Base-by-base conservation (phyloP, 805 yeast genomes). In the Lipomyces lipofer region DNA sequence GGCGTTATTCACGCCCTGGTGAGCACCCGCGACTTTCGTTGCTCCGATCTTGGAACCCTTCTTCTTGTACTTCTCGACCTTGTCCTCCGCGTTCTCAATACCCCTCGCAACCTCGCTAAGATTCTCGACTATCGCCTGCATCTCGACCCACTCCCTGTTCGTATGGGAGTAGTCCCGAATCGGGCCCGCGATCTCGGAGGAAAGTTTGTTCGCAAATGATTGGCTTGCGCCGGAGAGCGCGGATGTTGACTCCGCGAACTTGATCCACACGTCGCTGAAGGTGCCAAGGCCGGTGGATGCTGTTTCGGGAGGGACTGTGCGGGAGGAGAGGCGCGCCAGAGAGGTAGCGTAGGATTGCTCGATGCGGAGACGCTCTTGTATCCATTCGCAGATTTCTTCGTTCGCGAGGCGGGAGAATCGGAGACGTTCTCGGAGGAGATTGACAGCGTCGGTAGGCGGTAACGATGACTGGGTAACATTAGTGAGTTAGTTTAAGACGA, bases 331-430 rank as follows among this genome's bases (percentile, higher is more conserved):
- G 36, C 67, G 63, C 55, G 76, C 76, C 59, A 82, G 71, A 60
- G 78, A 80, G 32, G 72, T 72, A 10, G 78, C 76, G 63, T 82
- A 81, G 42, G 63, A 67, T 47, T 74, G 74, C 63, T 76, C 76
- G 29, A 80, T 68, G 29, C 78, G 72, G 38, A 80, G 74, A 52
- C 82, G 73, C 24, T 78, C 82, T 36, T 79, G 76, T 52, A 86
- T 74, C 76, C 88, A 79, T 39, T 74, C 76, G 35, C 86, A 82
- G 58, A 87, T 75, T 47, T 80, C 83, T 53, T 78, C 79, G 64
- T 85, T 85, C 47, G 83, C 71, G 43, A 75, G 64, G 63, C 78
- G 78, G 43, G 83, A 81, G 61, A 78, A 80, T 30, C 76, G 71
- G 36, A 81, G 72, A 57, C 90, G 78, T 49, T 83, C 76, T 47